phyloP scores from a whole-genome alignment of 805 yeast species.

The Tetrapisispora iriomotensis region DNA sequence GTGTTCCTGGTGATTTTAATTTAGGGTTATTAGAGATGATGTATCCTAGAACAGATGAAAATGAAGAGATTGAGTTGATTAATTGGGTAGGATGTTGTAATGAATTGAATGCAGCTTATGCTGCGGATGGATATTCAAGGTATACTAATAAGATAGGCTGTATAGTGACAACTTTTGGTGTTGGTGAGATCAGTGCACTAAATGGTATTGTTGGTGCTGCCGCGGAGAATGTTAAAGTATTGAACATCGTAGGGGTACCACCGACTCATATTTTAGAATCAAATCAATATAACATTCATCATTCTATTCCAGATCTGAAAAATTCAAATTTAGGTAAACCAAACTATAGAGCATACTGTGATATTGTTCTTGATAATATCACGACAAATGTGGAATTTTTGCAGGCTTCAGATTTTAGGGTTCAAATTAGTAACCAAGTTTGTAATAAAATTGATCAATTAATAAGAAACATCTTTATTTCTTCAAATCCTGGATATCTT shows the following conservation, averaged over 20 bases:
- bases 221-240: conserved; percentile 69
- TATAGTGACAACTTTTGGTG: conserved; percentile 64
- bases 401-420: conserved; percentile 16
- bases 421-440: conserved; percentile 26
- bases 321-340: conserved; percentile 39
- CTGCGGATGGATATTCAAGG: conserved; percentile 84
- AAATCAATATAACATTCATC: conserved; percentile 38
- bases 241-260: conserved; percentile 67
- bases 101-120: conserved; percentile 81
- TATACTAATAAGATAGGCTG: conserved; percentile 55
- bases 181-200: conserved; percentile 78
- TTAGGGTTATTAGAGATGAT: conserved; percentile 57
- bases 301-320: conserved; percentile 42
- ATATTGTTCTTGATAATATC: conserved; percentile 45
- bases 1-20: conserved; percentile 76
- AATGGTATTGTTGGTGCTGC: conserved; percentile 77
- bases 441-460: conserved; percentile 55
- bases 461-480: conserved; percentile 41
- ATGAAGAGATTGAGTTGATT: conserved; percentile 17
- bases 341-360: conserved; percentile 57
- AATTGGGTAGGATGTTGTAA: conserved; percentile 80
- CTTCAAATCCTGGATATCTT: conserved; percentile 73
- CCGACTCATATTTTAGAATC: conserved; percentile 6
- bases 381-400: conserved; percentile 49
- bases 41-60: conserved; percentile 29